These are phyloP conservation scores for Teratosphaeria viscida DNA, from an alignment of 2,329 filamentous ascomycete genomes.

Conservation along the genomic window DNA sequence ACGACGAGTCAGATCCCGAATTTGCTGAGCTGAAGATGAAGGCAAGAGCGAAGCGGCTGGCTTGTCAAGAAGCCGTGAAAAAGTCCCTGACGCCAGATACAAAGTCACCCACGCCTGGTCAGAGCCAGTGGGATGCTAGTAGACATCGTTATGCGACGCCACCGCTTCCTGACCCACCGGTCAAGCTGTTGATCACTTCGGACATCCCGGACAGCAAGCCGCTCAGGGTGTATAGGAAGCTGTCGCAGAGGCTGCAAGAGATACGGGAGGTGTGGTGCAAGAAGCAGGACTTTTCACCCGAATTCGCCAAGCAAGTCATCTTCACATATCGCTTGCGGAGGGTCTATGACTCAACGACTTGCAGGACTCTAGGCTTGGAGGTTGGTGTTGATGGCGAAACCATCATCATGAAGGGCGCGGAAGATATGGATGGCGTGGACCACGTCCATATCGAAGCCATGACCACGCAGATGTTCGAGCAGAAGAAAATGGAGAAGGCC, in stretches of 20 bases:
- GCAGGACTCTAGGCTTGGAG: constrained; percentile 55
- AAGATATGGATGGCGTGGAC: constrained; percentile 41
- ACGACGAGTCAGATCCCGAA: constrained; percentile 33
- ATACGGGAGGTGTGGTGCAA: constrained; percentile 61
- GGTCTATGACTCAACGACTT: constrained; percentile 67
- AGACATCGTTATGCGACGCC: constrained; percentile 7
- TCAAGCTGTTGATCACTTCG: constrained; percentile 60
- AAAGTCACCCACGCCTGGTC: constrained; percentile 5
- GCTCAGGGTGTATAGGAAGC: constrained; percentile 54
- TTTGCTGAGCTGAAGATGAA: constrained; percentile 32
- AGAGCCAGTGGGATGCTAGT: constrained; percentile 2
- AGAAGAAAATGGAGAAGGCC: constrained; percentile 41
- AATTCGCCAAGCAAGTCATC: constrained; percentile 49
- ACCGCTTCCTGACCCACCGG: constrained; percentile 35
- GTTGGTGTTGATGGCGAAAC: constrained; percentile 30
- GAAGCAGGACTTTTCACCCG: constrained; percentile 45
- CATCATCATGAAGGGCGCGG: constrained; percentile 32
- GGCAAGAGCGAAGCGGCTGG: constrained; percentile 29
- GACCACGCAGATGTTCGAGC: constrained; percentile 53
- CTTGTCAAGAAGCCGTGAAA: constrained; percentile 10
- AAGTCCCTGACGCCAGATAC: constrained; percentile 9
- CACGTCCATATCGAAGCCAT: constrained; percentile 68
- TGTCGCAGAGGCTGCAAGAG: constrained; percentile 56
- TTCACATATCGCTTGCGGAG: constrained; percentile 68
- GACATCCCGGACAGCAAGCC: constrained; percentile 49